phyloP scores from a whole-genome alignment of 805 yeast species.

The Saturnispora ahearnii region DNA sequence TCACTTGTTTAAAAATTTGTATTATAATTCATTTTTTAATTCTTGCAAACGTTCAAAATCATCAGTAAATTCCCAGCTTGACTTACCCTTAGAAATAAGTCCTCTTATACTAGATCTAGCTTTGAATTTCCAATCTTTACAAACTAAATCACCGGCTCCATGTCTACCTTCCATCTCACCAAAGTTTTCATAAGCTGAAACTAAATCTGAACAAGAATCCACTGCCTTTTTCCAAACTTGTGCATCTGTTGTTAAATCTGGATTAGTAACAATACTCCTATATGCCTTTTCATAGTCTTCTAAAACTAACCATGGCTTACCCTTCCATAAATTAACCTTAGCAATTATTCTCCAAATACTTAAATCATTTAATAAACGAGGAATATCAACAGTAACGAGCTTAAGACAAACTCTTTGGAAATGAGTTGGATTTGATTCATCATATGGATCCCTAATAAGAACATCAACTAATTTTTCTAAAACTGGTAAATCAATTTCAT shows the following conservation, averaged over 20 bases:
- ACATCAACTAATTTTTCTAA: conserved; percentile 65
- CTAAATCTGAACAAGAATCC: conserved; percentile 66
- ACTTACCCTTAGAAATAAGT: conserved; percentile 69
- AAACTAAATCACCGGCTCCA: conserved; percentile 76
- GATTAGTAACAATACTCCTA: conserved; percentile 56
- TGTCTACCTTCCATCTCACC: conserved; percentile 80
- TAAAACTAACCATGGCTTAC: conserved; percentile 78
- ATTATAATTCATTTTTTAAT: conserved; percentile 36
- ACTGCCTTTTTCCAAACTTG: conserved; percentile 69
- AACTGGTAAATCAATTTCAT: conserved; percentile 65
- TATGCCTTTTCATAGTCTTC: conserved; percentile 83
- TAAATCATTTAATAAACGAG: conserved; percentile 54
- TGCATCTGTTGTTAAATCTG: conserved; percentile 56
- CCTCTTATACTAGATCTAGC: conserved; percentile 64
- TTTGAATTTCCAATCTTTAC: conserved; percentile 87
- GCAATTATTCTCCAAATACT: conserved; percentile 81
- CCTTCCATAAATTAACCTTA: conserved; percentile 78
- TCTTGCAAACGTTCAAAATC: conserved; percentile 63
- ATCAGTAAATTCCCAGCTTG: conserved; percentile 68
- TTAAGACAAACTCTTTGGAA: conserved; percentile 65
- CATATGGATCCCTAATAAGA: conserved; percentile 44
- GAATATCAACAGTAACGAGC: conserved; percentile 60
- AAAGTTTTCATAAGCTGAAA: conserved; percentile 76
- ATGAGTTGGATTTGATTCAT: conserved; percentile 36
- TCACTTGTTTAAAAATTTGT: neutral